These are phyloP conservation scores for Cordyceps militaris DNA, from an alignment of 2,329 filamentous ascomycete genomes.

Conservation along the genomic window DNA sequence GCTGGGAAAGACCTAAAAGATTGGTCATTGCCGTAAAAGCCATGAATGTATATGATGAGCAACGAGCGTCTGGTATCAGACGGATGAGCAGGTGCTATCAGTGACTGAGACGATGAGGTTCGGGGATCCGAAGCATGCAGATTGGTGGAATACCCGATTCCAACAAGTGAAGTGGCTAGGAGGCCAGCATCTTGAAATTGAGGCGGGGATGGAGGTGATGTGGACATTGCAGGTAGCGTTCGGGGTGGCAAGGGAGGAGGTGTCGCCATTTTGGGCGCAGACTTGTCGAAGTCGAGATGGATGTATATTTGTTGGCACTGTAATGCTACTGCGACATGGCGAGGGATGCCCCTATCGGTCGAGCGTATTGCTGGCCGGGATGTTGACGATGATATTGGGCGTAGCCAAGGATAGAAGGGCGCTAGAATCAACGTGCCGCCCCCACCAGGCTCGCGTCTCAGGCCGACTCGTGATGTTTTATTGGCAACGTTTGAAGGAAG, in stretches of 20 bases:
- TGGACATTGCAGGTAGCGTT: neutral
- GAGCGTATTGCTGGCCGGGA: neutral
- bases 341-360: neutral
- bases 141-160: neutral
- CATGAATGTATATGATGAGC: slow-evolving; percentile 78
- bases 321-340: neutral
- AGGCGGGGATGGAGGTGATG: neutral
- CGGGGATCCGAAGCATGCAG: slow-evolving; percentile 33
- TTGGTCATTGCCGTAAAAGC: slow-evolving; percentile 82
- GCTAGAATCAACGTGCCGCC: neutral
- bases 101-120: slow-evolving; percentile 41
- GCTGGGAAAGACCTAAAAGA: slow-evolving; percentile 85
- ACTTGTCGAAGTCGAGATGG: neutral
- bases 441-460: neutral
- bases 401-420: neutral
- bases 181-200: neutral
- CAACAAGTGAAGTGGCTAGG: neutral
- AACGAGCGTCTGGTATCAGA: slow-evolving; percentile 45
- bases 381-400: neutral
- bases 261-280: neutral
- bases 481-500: neutral
- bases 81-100: slow-evolving; percentile 24
- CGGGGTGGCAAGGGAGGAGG: slow-evolving; percentile 5
- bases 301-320: neutral
- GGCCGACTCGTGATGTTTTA: neutral